A percentile compares a stretch with the other conserved stretches of the same genome.
These are phyloP conservation scores for Hemerocallis citrina DNA, from an alignment of 106 monocot genomes.

Conservation along the genomic window DNA sequence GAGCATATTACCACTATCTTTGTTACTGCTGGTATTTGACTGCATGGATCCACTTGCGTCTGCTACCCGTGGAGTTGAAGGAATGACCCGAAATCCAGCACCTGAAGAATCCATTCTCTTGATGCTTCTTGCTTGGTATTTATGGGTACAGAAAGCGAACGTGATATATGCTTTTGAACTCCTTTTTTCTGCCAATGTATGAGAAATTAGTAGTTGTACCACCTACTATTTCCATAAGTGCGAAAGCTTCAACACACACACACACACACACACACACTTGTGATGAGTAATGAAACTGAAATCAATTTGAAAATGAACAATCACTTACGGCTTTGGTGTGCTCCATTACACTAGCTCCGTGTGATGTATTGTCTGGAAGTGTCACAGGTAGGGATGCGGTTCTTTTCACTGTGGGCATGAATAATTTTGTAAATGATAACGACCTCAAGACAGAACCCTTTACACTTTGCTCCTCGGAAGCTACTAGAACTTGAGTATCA, in stretches of 20 bases:
- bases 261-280: background rate
- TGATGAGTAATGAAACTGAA: background rate
- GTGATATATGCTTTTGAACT: no score
- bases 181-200: no score
- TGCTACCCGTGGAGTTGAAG: no score
- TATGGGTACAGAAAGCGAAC: no score
- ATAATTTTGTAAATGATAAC: constrained; percentile 8
- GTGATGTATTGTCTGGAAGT: background rate
- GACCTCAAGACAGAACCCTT: background rate
- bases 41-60: no score
- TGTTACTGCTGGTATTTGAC: no score
- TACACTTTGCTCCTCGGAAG: background rate
- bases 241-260: background rate
- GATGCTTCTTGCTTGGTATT: no score
- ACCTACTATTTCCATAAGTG: background rate
- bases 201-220: no score
- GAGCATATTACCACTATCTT: no score
- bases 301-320: background rate
- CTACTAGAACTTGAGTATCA: background rate
- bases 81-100: no score
- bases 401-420: constrained; percentile 7
- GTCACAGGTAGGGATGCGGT: constrained; percentile 3
- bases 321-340: background rate
- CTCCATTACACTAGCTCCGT: background rate
- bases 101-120: no score